phyloP scores from a whole-genome alignment of 495 filamentous ascomycete species.

The Extremus antarcticus region DNA sequence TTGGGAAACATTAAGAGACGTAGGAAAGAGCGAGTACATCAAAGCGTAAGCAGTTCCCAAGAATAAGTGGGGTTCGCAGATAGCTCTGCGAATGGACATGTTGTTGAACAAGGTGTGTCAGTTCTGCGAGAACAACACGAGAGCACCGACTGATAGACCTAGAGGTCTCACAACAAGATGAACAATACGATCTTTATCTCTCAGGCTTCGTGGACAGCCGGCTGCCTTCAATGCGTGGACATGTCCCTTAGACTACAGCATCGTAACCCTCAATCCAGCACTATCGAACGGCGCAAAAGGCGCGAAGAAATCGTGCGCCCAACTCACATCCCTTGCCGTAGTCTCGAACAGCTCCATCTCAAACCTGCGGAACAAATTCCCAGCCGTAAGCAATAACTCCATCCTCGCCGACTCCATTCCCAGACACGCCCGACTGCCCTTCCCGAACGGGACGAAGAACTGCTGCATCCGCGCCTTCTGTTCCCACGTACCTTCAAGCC shows the following conservation, averaged over 20 bases:
- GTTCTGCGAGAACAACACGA: no score
- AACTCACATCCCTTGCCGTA: neutral
- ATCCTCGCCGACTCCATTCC: slow-evolving; percentile 31
- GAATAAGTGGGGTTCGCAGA: no score
- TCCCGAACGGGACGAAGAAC: slow-evolving; percentile 4
- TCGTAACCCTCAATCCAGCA: neutral
- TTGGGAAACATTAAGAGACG: no score
- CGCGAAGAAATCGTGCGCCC: neutral
- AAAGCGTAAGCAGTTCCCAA: no score
- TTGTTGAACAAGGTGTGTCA: no score
- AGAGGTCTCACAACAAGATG: no score
- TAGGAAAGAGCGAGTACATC: no score
- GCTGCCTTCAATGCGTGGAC: no score
- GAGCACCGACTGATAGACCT: no score
- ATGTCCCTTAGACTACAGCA: neutral
- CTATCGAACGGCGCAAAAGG: neutral
- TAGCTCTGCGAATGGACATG: no score
- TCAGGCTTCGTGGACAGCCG: no score
- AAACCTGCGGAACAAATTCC: neutral
- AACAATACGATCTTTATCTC: no score
- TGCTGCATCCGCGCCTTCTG: neutral
- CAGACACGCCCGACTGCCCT: slow-evolving; percentile 10
- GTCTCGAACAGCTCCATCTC: slow-evolving; percentile 3
- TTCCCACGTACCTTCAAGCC: neutral
- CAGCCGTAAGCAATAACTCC: slow-evolving; percentile 6